phyloP scores from a whole-genome alignment of 2,329 filamentous ascomycete species.

The Bipolaris sorokiniana region DNA sequence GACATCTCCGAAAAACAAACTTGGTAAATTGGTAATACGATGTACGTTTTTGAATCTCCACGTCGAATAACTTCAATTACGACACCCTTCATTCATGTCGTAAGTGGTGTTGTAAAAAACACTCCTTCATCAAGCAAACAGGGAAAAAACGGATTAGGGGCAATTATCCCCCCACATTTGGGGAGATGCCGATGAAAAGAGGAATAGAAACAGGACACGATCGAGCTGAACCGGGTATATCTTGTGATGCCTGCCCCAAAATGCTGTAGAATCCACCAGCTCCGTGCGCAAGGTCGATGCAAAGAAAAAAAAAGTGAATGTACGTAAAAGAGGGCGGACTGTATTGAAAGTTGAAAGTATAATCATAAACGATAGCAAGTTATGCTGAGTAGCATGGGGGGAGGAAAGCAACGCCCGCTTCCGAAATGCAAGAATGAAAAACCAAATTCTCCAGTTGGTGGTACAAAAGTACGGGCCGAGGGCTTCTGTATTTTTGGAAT shows the following conservation, averaged over 20 bases:
- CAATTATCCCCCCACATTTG: neutral
- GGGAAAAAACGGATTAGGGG: conserved; percentile 4
- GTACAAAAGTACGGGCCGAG: neutral
- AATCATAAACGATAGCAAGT: conserved; percentile 13
- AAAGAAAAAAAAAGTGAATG: neutral
- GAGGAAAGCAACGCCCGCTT: conserved; percentile 9
- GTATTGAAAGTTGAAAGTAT: neutral
- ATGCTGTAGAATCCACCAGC: conserved; percentile 13
- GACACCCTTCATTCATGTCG: conserved; percentile 2
- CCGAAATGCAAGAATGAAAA: conserved; percentile 10
- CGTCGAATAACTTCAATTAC: neutral
- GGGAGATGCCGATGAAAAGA: neutral
- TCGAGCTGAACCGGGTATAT: conserved; percentile 19
- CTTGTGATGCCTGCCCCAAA: conserved; percentile 16
- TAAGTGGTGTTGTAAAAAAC: neutral
- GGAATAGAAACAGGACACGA: conserved; percentile 10
- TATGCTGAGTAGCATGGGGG: conserved; percentile 3
- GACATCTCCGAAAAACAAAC: neutral
- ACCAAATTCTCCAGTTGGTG: conserved; percentile 4
- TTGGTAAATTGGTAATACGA: neutral
- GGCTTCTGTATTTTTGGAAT: neutral
- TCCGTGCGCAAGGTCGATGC: conserved; percentile 12
- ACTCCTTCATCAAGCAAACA: conserved; percentile 3
- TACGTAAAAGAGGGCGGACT: conserved; percentile 1
- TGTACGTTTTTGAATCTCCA: neutral